Percentiles rank a stretch among this genome's conserved stretches.
Conservation (phyloP, 768 basidiomycete genomes). For the Ephemerocybe angulata region DNA sequence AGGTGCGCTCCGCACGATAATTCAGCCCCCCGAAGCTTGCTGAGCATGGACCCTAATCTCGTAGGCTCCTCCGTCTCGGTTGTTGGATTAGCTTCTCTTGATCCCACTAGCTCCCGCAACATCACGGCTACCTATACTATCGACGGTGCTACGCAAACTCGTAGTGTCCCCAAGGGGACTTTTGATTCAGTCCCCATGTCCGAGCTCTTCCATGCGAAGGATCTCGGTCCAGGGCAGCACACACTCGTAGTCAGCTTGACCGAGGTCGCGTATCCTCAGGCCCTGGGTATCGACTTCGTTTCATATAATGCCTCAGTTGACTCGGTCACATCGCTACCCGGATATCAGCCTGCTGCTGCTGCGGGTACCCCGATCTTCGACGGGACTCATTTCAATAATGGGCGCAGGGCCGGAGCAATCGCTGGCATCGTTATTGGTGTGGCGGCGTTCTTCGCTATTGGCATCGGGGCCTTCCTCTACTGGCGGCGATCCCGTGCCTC, state of each 20-base stretch:
- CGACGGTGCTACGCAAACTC: constrained; percentile 28
- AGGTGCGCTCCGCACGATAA: constrained; percentile 21
- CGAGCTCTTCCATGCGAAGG: constrained; percentile 29
- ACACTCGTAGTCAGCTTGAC: constrained; percentile 36
- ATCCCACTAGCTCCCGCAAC: constrained; percentile 21
- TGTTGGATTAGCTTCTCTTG: constrained; percentile 31
- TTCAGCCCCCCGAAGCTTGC: constrained; percentile 1
- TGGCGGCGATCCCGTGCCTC: constrained; percentile 6
- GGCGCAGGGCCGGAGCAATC: constrained; percentile 12
- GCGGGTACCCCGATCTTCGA: constrained; percentile 1
- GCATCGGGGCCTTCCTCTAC: constrained; percentile 10
- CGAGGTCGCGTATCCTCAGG: constrained; percentile 26
- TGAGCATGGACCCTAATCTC: constrained; percentile 5
- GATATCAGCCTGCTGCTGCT: constrained; percentile 7
- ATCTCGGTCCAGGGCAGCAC: constrained; percentile 33
- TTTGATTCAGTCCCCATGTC: constrained; percentile 31
- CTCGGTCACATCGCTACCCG: constrained; percentile 19
- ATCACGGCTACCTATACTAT: constrained; percentile 34
- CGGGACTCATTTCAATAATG: neutral
- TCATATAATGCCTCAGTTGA: constrained; percentile 34
- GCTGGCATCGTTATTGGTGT: constrained; percentile 16
- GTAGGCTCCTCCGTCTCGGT: constrained; percentile 36
- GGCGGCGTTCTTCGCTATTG: constrained; percentile 6
- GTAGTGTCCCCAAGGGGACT: constrained; percentile 24
- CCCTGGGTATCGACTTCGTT: constrained; percentile 38